Base-by-base conservation (phyloP, 345 rosid genomes). In the Boechera stricta region DNA sequence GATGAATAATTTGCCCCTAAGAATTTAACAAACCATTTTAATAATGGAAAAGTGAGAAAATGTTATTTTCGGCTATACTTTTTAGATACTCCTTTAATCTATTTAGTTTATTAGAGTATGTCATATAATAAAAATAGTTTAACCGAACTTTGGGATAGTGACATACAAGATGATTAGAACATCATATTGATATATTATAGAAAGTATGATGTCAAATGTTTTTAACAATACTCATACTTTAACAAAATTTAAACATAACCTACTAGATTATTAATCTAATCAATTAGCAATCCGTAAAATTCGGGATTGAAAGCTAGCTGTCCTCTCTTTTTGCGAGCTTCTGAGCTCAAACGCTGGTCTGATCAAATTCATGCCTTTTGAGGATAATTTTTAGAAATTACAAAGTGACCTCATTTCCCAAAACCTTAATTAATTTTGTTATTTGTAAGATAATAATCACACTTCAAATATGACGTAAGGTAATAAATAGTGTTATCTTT, bases 291-390 rank as follows among this genome's bases (percentile, higher is more conserved):
- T 54, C 71, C 64, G 47, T 21, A 45, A 53, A 63, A 56, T 45
- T 65, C 29, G 59, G 32, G 41, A 74, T 0, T 55, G 57, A 74
- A 56, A 38, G 35, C 53, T 28, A 67, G 79, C 12, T 67, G 68
- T 67, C 59, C 60, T 67, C 42, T 48, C 78, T 36, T 67, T 67
- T 36, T 58, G 38, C 77, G 71, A 74, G 67, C 78, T 57, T 66
- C 51, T 64, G 53, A 64, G 33, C 71, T 31, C 45, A 42, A 63
- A 73, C 62, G 62, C 44, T 73, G 41, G 60, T n/a, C 42, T 65
- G 45, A 64, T 16, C n/a, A 41, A 63, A 54, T 31, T 64, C 56
- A 64, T 42, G 65, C 57, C 48, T 65, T 74, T 33, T 32, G 36
- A 73, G 51, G 16, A 64, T 18, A 18, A 21, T 21, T 12, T 32